Conservation (phyloP, 257 asterid genomes). For the Nicotiana undulata region DNA sequence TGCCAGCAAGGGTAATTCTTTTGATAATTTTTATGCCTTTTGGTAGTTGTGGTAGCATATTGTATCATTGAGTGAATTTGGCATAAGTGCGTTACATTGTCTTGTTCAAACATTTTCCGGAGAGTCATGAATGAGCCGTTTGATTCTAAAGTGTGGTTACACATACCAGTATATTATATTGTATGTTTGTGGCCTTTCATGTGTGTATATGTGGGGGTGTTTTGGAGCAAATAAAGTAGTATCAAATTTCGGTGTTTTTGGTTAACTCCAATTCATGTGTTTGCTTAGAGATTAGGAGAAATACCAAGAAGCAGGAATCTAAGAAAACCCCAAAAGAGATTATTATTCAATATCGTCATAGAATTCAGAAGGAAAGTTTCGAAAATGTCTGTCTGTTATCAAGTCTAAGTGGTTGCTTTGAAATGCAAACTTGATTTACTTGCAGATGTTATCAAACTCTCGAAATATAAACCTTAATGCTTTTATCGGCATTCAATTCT, state of each 20-base stretch:
- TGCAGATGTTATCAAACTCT: background rate
- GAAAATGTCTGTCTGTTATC: background rate
- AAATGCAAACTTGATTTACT: background rate
- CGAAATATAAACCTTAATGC: background rate
- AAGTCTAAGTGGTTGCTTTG: background rate
- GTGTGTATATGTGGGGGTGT: too few relatives aligned
- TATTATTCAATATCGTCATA: background rate
- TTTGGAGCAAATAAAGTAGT: background rate
- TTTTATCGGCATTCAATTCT: background rate
- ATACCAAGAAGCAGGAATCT: background rate
- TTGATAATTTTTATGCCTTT: background rate
- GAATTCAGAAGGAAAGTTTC: background rate
- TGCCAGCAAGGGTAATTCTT: conserved; percentile 94
- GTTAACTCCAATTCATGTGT: background rate
- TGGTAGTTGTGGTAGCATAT: background rate
- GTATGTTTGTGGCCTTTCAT: background rate
- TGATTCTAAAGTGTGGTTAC: background rate
- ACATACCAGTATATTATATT: too few relatives aligned
- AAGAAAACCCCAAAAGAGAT: background rate
- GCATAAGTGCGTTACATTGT: background rate
- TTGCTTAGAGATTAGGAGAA: background rate
- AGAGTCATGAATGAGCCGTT: background rate
- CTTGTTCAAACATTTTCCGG: background rate
- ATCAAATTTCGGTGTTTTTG: background rate
- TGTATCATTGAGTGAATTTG: background rate